Percentiles rank a stretch among this genome's conserved stretches.
Evolutionary conservation across 352 stramenopile genomes (phyloP).

Genomic region (Globisporangium sylvaticum): DNA sequence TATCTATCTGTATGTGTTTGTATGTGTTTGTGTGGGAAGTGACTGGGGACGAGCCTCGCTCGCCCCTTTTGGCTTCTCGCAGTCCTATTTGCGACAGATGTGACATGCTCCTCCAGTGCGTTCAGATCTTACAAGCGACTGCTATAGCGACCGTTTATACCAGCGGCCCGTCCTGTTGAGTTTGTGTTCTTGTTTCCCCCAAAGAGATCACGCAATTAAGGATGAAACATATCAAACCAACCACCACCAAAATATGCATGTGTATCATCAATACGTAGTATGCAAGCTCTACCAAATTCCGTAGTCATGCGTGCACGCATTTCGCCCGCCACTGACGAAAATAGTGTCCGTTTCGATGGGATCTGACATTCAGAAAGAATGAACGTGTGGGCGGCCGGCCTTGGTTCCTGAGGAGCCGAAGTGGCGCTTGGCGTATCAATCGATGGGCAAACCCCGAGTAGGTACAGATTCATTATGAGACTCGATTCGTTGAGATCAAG

Average conservation of each 20-base stretch:
- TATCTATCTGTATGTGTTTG: neutral
- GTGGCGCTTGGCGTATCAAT: too few relatives aligned
- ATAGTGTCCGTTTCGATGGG: too few relatives aligned
- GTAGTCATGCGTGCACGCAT: too few relatives aligned
- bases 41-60: neutral
- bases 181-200: slow-evolving; percentile 67
- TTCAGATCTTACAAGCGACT: slow-evolving; percentile 84
- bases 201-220: slow-evolving; percentile 76
- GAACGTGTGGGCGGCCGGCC: too few relatives aligned
- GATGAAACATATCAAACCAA: slow-evolving; percentile 47
- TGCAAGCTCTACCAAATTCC: neutral
- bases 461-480: too few relatives aligned
- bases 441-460: too few relatives aligned
- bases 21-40: neutral
- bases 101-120: slow-evolving; percentile 42
- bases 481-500: too few relatives aligned
- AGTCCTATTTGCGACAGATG: slow-evolving; percentile 87
- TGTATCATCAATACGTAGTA: neutral
- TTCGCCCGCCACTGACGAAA: neutral
- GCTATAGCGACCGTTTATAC: slow-evolving; percentile 84
- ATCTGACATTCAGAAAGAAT: too few relatives aligned
- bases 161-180: slow-evolving; percentile 81
- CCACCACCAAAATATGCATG: neutral
- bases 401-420: too few relatives aligned
- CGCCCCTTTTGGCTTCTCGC: slow-evolving; percentile 18